Base-by-base conservation (phyloP, 2,329 filamentous ascomycete species). In the Stachybotrys echinatus region DNA sequence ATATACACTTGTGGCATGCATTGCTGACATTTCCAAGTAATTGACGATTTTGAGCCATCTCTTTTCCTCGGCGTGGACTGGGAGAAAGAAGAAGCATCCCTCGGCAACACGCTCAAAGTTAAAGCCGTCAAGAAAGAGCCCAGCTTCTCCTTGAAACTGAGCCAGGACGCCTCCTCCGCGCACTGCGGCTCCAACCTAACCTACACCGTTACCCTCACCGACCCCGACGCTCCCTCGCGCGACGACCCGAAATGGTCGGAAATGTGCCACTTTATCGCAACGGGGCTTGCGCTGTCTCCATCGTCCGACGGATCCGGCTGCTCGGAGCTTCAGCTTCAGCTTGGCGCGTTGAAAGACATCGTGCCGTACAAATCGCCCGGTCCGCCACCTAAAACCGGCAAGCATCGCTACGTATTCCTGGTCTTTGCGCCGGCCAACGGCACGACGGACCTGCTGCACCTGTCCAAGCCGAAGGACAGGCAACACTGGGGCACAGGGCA, bases 391-490 rank as follows among this genome's bases (percentile, higher is more conserved):
- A 52, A 54, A 38, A 59, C 57, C 0, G 55, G 57, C 2, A 55
- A 52, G 42, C 57, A 59, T 22, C 57, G 57, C 12, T 59, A 59
- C 20, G 52, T 59, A 1, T 59, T 59, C 19, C n/a, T 59, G 2
- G 53, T 55, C 1, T 55, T 59, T 18, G 22, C 50, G 7, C 51
- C 57, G 18, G 49, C 49, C 2, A 59, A 59, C 20, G 57, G 55
- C 1, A 59, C 57, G 0, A 55, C 50, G 1, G 46, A 55, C 2
- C 52, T 47, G 14, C 47, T 59, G 2, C 52, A 58, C 18, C 42
- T 55, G 17, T 50, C 43, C 2, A 53, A 50, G 19, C 57, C 57
- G 12, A 39, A 48, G 7, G 54, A 49, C 3, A 48, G 57, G 5
- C 52, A 54, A 10, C 57, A 55, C 12, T 59, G 57, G 57, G 57